These are phyloP conservation scores for Parachaetomium inaequale DNA, from an alignment of 495 filamentous ascomycete genomes.

Conservation along the genomic window DNA sequence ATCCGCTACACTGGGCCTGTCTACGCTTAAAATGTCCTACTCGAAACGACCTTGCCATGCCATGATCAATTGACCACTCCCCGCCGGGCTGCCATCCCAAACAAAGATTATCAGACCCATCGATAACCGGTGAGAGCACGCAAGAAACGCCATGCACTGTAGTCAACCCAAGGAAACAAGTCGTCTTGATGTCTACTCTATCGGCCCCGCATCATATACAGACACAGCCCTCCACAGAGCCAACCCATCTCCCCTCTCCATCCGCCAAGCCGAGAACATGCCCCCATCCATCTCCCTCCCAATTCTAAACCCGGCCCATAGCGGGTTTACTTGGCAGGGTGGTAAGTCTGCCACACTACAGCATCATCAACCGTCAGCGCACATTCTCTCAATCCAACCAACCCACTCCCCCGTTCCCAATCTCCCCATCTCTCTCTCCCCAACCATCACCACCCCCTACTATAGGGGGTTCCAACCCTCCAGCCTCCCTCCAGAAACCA, in stretches of 20 bases:
- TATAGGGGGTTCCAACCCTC: no score
- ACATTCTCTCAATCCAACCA: no score
- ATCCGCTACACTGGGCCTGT: no score
- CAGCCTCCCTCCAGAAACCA: background rate
- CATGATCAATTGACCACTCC: no score
- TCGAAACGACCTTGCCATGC: no score
- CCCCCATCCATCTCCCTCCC: background rate
- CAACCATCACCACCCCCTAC: background rate
- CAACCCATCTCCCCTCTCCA: background rate
- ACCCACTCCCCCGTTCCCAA: no score
- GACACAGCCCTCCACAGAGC: constrained; percentile 20
- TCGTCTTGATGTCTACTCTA: constrained; percentile 26
- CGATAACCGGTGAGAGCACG: no score
- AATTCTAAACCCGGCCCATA: background rate
- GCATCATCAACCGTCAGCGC: constrained; percentile 13
- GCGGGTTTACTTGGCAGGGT: constrained; percentile 42
- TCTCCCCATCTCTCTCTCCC: no score
- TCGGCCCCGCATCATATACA: constrained; percentile 27
- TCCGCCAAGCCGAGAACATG: background rate
- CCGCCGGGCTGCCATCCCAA: no score
- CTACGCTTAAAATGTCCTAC: no score
- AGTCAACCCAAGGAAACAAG: constrained; percentile 12
- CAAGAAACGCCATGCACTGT: background rate
- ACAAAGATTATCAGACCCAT: no score
- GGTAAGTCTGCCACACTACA: constrained; percentile 84